Evolutionary conservation across 228 moss, liverwort and hornwort genomes (phyloP).

Genomic region (Sphagnum magellanicum): DNA sequence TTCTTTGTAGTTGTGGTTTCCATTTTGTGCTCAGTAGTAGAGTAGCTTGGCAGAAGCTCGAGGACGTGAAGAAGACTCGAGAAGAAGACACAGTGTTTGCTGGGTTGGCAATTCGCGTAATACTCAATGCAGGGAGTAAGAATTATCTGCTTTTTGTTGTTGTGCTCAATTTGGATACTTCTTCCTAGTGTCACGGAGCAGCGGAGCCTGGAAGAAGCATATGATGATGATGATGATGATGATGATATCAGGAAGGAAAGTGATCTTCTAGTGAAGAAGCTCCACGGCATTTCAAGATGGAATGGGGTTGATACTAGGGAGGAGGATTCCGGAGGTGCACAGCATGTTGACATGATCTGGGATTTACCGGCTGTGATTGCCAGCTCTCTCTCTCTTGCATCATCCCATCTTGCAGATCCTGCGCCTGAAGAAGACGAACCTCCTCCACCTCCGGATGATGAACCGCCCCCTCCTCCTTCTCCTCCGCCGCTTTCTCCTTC

Average conservation of each 20-base stretch:
- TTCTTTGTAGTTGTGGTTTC: no score
- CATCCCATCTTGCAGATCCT: background rate
- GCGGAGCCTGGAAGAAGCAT: constrained; percentile 9
- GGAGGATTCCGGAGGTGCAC: constrained; percentile 7
- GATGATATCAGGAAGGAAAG: background rate
- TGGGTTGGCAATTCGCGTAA: no score
- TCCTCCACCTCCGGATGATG: background rate
- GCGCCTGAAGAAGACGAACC: background rate
- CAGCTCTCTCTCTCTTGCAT: background rate
- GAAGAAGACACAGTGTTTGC: no score
- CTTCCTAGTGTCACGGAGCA: constrained; percentile 17
- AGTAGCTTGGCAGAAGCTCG: no score
- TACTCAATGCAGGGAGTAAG: constrained; percentile 7
- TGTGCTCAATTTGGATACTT: constrained; percentile 13
- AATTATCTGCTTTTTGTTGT: constrained; percentile 16
- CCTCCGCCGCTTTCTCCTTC: background rate
- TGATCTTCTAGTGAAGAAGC: constrained; percentile 3
- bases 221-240: background rate
- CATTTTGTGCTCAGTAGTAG: no score
- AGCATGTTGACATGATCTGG: background rate
- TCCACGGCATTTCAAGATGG: constrained; percentile 9
- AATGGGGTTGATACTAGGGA: constrained; percentile 13
- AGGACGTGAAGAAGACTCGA: no score
- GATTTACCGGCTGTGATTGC: background rate
- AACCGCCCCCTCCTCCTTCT: background rate